These are phyloP conservation scores for Nicotiana tabacum DNA, from an alignment of 257 asterid genomes.

Conservation along the genomic window DNA sequence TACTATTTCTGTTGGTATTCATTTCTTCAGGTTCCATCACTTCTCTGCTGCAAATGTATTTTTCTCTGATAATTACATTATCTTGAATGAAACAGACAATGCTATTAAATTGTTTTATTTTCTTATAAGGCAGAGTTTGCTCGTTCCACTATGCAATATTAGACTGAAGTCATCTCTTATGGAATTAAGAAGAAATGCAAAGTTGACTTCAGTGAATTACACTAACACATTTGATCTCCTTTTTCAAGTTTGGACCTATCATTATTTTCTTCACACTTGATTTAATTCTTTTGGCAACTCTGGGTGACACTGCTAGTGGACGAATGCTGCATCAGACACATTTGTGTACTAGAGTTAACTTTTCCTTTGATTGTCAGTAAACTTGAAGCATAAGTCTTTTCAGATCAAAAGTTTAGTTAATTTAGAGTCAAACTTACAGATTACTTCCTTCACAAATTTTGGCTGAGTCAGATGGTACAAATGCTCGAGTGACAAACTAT, in stretches of 20 bases:
- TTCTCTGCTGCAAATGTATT: background rate
- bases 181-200: background rate
- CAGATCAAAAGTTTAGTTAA: background rate
- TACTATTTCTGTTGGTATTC: background rate
- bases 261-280: background rate
- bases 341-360: background rate
- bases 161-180: background rate
- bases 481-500: background rate
- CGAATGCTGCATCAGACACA: background rate
- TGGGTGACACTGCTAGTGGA: background rate
- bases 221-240: background rate
- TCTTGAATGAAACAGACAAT: background rate
- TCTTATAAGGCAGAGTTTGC: background rate
- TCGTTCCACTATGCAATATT: background rate
- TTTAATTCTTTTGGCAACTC: background rate
- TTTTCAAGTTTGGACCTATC: background rate
- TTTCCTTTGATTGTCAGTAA: background rate
- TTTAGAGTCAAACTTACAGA: background rate
- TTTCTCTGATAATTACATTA: background rate
- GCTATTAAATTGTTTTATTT: background rate
- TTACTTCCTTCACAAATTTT: background rate
- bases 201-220: slow-evolving; percentile 1
- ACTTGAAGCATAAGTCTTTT: background rate
- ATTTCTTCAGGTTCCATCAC: background rate
- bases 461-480: background rate